Evolutionary conservation across 352 stramenopile genomes (phyloP).

Genomic region (Phytophthora multivora): DNA sequence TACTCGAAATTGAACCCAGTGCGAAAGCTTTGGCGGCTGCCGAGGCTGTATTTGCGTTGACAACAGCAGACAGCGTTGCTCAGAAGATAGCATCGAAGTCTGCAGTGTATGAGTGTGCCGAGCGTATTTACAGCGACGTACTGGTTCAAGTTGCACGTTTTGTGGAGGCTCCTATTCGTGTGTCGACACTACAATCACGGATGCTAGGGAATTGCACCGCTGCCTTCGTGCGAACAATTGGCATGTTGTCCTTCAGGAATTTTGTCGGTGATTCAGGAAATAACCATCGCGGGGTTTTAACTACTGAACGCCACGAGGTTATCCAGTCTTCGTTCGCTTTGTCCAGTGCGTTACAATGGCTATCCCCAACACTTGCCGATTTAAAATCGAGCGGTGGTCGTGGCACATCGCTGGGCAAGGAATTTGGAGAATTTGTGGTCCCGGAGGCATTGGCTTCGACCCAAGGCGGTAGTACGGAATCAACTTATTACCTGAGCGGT

Average conservation of each 20-base stretch:
- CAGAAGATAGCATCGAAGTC: constrained; percentile 49
- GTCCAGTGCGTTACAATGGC: constrained; percentile 73
- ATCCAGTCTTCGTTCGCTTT: constrained; percentile 80
- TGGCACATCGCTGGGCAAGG: constrained; percentile 37
- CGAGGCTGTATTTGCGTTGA: constrained; percentile 64
- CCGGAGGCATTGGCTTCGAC: constrained; percentile 16
- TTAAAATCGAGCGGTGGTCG: constrained; percentile 32
- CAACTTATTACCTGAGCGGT: constrained; percentile 72
- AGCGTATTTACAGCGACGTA: constrained; percentile 86
- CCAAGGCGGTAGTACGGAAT: constrained; percentile 36
- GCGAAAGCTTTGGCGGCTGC: constrained; percentile 70
- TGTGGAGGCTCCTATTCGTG: constrained; percentile 74
- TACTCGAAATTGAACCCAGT: constrained; percentile 83
- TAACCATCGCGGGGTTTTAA: constrained; percentile 39
- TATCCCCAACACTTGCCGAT: constrained; percentile 55
- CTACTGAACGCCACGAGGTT: constrained; percentile 49
- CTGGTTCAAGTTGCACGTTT: constrained; percentile 86
- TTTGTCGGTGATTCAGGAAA: constrained; percentile 69
- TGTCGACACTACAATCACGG: constrained; percentile 72
- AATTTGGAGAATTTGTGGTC: constrained; percentile 50
- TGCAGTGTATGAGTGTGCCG: constrained; percentile 73
- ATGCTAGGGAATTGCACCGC: constrained; percentile 78
- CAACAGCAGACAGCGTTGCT: constrained; percentile 41
- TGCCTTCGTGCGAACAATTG: constrained; percentile 80
- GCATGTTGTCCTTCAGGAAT: constrained; percentile 76